These are phyloP conservation scores for Amborella trichopoda DNA, from an alignment of 164 flowering plant genomes.

Conservation along the genomic window DNA sequence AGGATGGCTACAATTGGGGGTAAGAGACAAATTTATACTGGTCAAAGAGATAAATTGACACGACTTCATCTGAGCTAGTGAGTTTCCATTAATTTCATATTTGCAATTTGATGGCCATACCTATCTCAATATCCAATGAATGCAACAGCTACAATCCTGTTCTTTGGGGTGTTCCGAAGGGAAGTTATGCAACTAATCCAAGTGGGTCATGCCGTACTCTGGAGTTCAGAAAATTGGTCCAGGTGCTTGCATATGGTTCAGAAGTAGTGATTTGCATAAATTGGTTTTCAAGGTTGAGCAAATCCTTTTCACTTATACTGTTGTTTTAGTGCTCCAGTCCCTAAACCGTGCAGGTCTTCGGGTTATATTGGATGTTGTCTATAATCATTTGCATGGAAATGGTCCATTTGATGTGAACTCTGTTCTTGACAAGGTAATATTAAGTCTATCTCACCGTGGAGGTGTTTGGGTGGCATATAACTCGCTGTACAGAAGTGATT, in stretches of 20 bases:
- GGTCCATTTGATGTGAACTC: slow-evolving; percentile 74
- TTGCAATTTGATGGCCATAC: too few species aligned
- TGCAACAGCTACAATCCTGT: slow-evolving; percentile 80
- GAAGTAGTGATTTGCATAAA: neutral
- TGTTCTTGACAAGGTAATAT: slow-evolving; percentile 98
- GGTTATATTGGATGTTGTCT: slow-evolving; percentile 91
- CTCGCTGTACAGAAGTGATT: too few species aligned
- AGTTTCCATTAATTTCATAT: neutral
- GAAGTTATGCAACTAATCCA: slow-evolving; percentile 90
- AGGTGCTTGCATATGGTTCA: slow-evolving; percentile 27
- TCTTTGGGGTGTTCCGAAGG: slow-evolving; percentile 96
- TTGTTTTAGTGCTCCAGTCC: slow-evolving; percentile 31
- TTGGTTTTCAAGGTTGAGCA: neutral
- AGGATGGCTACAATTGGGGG: slow-evolving; percentile 98
- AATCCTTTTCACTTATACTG: neutral
- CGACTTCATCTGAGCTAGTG: too few species aligned
- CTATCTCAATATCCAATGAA: too few species aligned
- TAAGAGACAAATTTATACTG: too few species aligned
- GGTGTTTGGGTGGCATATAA: too few species aligned
- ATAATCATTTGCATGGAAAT: slow-evolving; percentile 83
- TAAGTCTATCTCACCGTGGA: too few species aligned
- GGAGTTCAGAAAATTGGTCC: slow-evolving; percentile 91
- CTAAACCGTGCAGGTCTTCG: slow-evolving; percentile 73
- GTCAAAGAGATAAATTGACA: too few species aligned
- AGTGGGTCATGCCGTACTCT: slow-evolving; percentile 57